Evolutionary conservation across 1,284 basidiomycete genomes (phyloP), one percentile per base, ranked within the genome.

Genomic region (Cystobasidiaceae sp.): DNA sequence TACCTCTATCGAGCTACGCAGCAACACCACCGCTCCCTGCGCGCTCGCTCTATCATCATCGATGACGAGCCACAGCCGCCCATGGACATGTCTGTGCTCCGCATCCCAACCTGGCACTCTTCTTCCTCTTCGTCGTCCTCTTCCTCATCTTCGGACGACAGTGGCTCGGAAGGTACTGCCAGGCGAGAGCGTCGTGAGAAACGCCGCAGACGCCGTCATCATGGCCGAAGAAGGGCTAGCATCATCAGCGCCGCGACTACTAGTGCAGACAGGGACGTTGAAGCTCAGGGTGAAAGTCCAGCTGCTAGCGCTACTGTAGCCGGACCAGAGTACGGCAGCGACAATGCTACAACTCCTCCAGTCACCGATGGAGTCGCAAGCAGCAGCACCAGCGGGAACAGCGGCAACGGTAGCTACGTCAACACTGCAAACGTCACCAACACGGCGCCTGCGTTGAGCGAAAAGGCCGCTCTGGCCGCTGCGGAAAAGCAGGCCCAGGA

Each of bases 1-100:
- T 82, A 84, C 71, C 75, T 84, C 9, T 85, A 64, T 43, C 83
- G 78, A 71, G 49, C 54, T 9, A 41, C 11, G 0, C 27, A 7
- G 3, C 41, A 80, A 49, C 81, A 82, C 71, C 79, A 79, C 41
- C 70, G 72, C 56, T 21, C 39, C 4, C n/a, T 30, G 3, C 61
- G 52, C 3, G 44, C 51, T 19, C 39, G 52, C 9, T 44, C 51
- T 8, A 56, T 56, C 41, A 45, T 51, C 9, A 45, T 45, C 1
- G 66, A 68, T 23, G 67, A 60, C 39, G 75, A 74, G 7, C 72
- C 74, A 5, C 70, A 71, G 23, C 73, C 74, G 9, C 72, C 74
- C 2, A 64, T 63, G 39, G 67, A 70, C 11, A 70, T 67, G 1
- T 56, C 71, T 3, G 75, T 76, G 17, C 75, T 76, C 56, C 72